Evolutionary conservation across 2,329 filamentous ascomycete genomes (phyloP), one percentile per base, ranked within the genome.

Genomic region (Pyrenophora tritici-repentis): DNA sequence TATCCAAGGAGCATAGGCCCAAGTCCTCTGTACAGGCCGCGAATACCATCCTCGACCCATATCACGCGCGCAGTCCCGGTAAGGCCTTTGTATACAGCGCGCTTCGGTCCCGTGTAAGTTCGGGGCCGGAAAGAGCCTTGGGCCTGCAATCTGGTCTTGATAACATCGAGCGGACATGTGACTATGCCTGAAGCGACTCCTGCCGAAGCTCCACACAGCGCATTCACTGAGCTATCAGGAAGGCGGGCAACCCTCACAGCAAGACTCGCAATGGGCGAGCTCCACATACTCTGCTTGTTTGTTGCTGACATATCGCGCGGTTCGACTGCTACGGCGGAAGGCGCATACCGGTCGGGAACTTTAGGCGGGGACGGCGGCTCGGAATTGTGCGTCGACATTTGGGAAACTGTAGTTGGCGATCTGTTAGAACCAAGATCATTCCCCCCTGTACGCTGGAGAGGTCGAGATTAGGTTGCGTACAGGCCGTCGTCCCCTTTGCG

Each of bases 111-210:
- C 22, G 61, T 78, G 71, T 79, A 53, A 75, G 79, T 63, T 77
- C 81, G 68, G 74, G 75, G 60, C 77, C 82, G 61, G 74, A 96
- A 95, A 16, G 91, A 90, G 58, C 93, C 93, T 73, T 97, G 94
- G 13, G 92, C 93, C 74, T 99, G 94, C 54, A 99, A 78, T 75
- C 97, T 97, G 37, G 94, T 99, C 79, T 99, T 99, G 76, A 99
- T 97, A 56, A 99, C 94, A 79, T 99, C 94, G 63, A 99, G 86
- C 35, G 94, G 94, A 73, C 94, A 99, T 45, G 93, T 97, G 59
- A 97, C 90, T 48, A 99, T 84, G 42, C 94, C 94, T 6, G 92
- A 96, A 17, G 91, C 91, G 67, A 97, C 90, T 42, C 94, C 94
- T 42, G 92, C 93, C 50, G 90, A 81, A 41, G 92, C 93, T 48